Conservation (phyloP, 78 protist species). For the Dictyostelium brefeldianum region DNA sequence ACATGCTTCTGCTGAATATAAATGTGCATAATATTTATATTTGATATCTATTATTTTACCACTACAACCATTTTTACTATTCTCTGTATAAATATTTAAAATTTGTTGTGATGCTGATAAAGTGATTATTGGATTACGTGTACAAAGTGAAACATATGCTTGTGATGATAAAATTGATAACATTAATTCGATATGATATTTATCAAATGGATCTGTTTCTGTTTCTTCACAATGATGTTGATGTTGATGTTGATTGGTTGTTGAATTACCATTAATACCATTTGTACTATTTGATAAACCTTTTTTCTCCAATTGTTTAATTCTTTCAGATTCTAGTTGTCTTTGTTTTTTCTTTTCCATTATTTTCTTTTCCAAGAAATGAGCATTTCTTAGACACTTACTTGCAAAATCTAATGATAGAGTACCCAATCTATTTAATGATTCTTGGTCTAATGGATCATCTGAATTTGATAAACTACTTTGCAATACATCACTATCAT, state of each 20-base stretch:
- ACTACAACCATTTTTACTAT: not conserved
- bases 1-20: constrained; percentile 69
- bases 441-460: not conserved
- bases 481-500: constrained; percentile 54
- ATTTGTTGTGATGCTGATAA: constrained; percentile 16
- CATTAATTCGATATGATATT: constrained; percentile 20
- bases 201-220: constrained; percentile 11
- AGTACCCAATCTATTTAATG: constrained; percentile 55
- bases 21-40: constrained; percentile 56
- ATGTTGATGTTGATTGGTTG: not conserved
- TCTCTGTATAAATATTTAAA: not conserved
- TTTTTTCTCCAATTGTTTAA: not conserved
- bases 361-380: constrained; percentile 25
- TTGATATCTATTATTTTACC: not conserved
- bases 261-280: not conserved
- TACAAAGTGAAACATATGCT: constrained; percentile 62
- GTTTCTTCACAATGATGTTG: not conserved
- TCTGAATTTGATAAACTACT: not conserved
- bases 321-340: not conserved
- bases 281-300: not conserved
- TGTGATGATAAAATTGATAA: constrained; percentile 38
- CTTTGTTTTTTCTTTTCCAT: not conserved
- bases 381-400: constrained; percentile 74
- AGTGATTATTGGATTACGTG: constrained; percentile 47
- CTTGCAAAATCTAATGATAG: constrained; percentile 72